These are phyloP conservation scores for Chloranthus sessilifolius DNA, from an alignment of 164 flowering plant species.

Conservation along the genomic window DNA sequence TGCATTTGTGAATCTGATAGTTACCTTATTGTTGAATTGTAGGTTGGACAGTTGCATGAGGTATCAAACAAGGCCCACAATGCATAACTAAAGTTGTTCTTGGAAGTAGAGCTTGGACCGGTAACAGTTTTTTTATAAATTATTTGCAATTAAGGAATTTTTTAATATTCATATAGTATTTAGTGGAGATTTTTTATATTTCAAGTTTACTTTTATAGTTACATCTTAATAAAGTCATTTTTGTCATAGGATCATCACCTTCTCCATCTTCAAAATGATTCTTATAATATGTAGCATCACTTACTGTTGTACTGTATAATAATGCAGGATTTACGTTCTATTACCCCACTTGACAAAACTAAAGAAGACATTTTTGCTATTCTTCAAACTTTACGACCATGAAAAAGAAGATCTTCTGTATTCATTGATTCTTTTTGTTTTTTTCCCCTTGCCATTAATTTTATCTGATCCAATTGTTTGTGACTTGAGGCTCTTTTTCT, in stretches of 20 bases:
- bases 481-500: neutral
- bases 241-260: neutral
- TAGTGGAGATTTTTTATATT: too few species aligned
- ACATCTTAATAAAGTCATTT: neutral
- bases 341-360: constrained; percentile 76
- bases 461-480: neutral
- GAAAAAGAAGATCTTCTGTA: constrained; percentile 83
- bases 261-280: too few species aligned
- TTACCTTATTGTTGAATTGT: constrained; percentile 12
- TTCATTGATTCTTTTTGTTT: neutral
- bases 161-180: too few species aligned
- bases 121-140: constrained; percentile 26
- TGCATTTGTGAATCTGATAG: neutral
- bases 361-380: constrained; percentile 85
- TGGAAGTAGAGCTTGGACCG: constrained; percentile 75
- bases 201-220: neutral
- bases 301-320: neutral
- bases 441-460: neutral
- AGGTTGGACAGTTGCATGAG: constrained; percentile 87
- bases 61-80: constrained; percentile 65
- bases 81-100: constrained; percentile 74
- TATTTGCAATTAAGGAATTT: too few species aligned
- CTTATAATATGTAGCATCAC: too few species aligned
- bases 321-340: constrained; percentile 60
- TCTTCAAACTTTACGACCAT: constrained; percentile 92